These are phyloP conservation scores for Taxawa tesnikishii DNA, from an alignment of 2,329 filamentous ascomycete species.

Conservation along the genomic window DNA sequence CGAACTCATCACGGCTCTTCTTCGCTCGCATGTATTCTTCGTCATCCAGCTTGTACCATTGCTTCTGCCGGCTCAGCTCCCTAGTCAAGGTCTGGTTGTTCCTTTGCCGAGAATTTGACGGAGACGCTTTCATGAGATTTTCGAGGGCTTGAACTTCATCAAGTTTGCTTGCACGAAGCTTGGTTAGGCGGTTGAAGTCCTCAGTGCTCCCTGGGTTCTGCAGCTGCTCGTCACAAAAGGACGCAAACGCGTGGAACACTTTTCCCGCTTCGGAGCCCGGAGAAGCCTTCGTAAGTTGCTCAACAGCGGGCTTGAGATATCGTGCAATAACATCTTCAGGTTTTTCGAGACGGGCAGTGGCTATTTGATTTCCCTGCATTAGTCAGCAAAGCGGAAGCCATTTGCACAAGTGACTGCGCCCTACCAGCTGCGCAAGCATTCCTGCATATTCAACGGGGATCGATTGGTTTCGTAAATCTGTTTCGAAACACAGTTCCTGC, in stretches of 20 bases:
- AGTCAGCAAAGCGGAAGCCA: slow-evolving; percentile 2
- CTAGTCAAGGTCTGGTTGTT: slow-evolving; percentile 39
- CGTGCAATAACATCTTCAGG: slow-evolving; percentile 79
- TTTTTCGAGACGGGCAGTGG: slow-evolving; percentile 79
- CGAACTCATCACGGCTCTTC: slow-evolving; percentile 64
- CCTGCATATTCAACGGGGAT: slow-evolving; percentile 64
- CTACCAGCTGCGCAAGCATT: slow-evolving; percentile 67
- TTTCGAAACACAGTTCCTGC: slow-evolving; percentile 54
- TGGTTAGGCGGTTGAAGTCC: slow-evolving; percentile 70
- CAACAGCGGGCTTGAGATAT: slow-evolving; percentile 75
- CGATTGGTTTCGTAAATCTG: slow-evolving; percentile 53
- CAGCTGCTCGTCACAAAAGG: slow-evolving; percentile 89
- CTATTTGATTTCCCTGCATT: slow-evolving; percentile 64
- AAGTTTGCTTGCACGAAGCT: slow-evolving; percentile 65
- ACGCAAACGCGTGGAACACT: slow-evolving; percentile 89
- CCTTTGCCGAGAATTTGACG: slow-evolving; percentile 21
- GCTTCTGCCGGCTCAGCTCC: slow-evolving; percentile 60
- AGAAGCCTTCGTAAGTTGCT: slow-evolving; percentile 58
- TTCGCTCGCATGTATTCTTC: slow-evolving; percentile 72
- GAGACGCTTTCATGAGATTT: slow-evolving; percentile 38
- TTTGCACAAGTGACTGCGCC: too few species aligned
- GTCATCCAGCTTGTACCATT: slow-evolving; percentile 84
- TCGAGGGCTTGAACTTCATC: slow-evolving; percentile 68
- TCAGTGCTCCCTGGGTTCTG: slow-evolving; percentile 76
- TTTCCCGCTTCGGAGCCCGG: slow-evolving; percentile 66